Conservation (phyloP, 73 alveolate genomes). For the Stentor roeselii region DNA sequence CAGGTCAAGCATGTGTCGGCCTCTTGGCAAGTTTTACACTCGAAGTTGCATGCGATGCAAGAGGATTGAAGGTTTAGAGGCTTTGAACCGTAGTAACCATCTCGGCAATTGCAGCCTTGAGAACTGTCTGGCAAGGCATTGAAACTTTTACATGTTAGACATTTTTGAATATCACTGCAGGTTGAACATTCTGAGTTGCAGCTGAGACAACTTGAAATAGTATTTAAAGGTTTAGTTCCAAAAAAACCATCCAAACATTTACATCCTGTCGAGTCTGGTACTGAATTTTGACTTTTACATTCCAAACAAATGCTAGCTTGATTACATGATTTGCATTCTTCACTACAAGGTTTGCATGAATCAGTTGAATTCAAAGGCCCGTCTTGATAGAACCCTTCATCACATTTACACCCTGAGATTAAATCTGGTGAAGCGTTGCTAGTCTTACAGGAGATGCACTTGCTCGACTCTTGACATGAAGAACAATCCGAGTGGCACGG, state of each 20-base stretch:
- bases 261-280: background rate
- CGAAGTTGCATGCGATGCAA: background rate
- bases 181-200: background rate
- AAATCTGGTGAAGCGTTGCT: background rate
- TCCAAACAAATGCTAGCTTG: background rate
- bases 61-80: background rate
- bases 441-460: background rate
- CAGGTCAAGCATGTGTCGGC: background rate
- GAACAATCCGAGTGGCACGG: background rate
- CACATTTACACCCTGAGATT: background rate
- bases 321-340: background rate
- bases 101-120: background rate
- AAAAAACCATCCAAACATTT: background rate
- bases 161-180: background rate
- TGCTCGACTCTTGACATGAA: background rate
- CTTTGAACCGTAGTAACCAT: background rate
- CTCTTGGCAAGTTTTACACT: background rate
- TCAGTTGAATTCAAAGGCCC: background rate
- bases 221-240: too few species aligned
- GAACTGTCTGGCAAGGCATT: background rate
- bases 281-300: background rate
- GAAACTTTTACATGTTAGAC: background rate
- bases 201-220: background rate
- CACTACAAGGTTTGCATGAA: background rate
- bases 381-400: background rate